Base-by-base conservation (phyloP, 495 filamentous ascomycete species). In the Aspergillus kassunensis region DNA sequence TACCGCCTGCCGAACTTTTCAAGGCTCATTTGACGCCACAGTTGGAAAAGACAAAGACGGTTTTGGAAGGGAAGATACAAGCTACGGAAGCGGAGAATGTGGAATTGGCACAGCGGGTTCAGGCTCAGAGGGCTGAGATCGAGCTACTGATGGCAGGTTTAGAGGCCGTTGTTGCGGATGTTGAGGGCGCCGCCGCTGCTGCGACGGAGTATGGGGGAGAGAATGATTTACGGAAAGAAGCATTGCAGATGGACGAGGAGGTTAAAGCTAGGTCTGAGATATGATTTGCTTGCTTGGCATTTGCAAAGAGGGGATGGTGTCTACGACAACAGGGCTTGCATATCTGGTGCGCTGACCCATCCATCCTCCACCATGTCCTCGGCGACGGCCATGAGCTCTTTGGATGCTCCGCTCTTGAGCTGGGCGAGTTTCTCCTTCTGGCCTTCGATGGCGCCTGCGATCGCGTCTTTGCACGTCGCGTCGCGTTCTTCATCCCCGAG, bases 41-140 rank as follows among this genome's bases (percentile, higher is more conserved):
- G 58, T 71, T 92, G 2, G 67, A 73, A 8, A 68, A 79, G 47
- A 80, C 86, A 48, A 78, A 84, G 33, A 69, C 75, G 1, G 70
- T 80, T 30, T 72, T 95, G 44, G 80, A 86, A 51, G 69, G 73
- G 8, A 76, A 76, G 41, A 66, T 95, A 13, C 74, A 83, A 53
- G 74, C 74, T 15, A 80, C 80, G 2, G 81, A 90, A 59, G 57
- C 70, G 1, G 73, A 85, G 56, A 95, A 95, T 64, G 74, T 72
- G 13, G 71, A 67, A 19, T 69, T 95, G 2, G 77, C 85, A 40
- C 72, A 75, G 44, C 78, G 77, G 18, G 75, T 95, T 3, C 72
- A 78, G 53, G 72, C 65, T 20, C 91, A 96, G 72, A 72, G 88
- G 30, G 67, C 73, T 35, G 89, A 95, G 65, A 89, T 95, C 50